Evolutionary conservation across 306 rosid genomes (phyloP).

Genomic region (Vigna angularis): DNA sequence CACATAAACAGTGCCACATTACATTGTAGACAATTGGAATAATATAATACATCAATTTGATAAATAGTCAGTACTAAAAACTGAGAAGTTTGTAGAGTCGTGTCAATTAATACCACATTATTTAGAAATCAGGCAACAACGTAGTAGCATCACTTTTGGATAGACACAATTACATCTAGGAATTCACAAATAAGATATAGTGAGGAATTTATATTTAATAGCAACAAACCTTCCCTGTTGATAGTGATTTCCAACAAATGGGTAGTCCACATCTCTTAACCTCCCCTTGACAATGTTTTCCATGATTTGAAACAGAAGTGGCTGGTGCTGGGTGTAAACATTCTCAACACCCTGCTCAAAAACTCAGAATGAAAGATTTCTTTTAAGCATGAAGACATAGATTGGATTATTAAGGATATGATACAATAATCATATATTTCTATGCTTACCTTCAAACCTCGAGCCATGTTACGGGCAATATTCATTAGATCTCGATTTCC

Average conservation of each 20-base stretch:
- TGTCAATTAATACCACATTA: conserved; percentile 20
- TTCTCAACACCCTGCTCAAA: conserved; percentile 85
- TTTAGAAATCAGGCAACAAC: conserved; percentile 18
- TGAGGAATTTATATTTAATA: conserved; percentile 31
- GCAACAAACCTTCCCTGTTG: conserved; percentile 95
- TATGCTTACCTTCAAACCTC: conserved; percentile 84
- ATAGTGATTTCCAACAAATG: conserved; percentile 85
- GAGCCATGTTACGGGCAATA: conserved; percentile 98
- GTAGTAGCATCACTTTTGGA: conserved; percentile 2
- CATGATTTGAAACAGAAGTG: conserved; percentile 87
- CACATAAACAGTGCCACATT: not conserved
- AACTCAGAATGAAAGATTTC: conserved; percentile 34
- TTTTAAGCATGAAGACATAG: conserved; percentile 38
- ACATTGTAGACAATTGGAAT: conserved; percentile 11
- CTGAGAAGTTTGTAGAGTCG: not conserved
- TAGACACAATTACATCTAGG: conserved; percentile 29
- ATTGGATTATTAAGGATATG: conserved; percentile 37
- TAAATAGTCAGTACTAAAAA: not conserved
- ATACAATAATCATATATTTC: conserved; percentile 33
- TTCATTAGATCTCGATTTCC: conserved; percentile 92
- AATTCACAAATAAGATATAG: conserved; percentile 30
- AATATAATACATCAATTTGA: conserved; percentile 6
- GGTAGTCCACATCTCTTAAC: conserved; percentile 92
- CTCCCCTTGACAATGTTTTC: conserved; percentile 94
- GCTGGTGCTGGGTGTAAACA: conserved; percentile 95